Conservation (phyloP, 164 flowering plant species). For the Dillenia suffruticosa region DNA sequence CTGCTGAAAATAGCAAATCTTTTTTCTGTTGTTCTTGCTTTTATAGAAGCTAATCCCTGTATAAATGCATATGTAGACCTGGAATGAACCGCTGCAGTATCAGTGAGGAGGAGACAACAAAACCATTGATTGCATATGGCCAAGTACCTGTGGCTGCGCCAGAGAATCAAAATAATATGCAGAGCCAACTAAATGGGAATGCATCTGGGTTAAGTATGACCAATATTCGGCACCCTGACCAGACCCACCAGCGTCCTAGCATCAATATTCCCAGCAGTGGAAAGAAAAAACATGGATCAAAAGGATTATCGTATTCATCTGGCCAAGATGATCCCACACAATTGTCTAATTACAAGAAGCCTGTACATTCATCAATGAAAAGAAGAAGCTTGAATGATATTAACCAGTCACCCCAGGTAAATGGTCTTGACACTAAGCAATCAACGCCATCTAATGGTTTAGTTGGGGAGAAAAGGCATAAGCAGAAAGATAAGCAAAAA, state of each 20-base stretch:
- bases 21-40: no score
- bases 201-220: constrained; percentile 20
- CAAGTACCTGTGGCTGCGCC: constrained; percentile 24
- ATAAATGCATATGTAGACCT: constrained; percentile 47
- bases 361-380: constrained; percentile 32
- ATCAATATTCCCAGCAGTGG: constrained; percentile 3
- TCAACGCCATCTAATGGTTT: constrained; percentile 28
- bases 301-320: constrained; percentile 28
- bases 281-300: constrained; percentile 45
- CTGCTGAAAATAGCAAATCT: constrained; percentile 5
- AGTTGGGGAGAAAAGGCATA: constrained; percentile 28
- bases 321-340: constrained; percentile 16
- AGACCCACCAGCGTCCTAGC: constrained; percentile 8
- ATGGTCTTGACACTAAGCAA: constrained; percentile 25
- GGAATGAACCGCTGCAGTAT: constrained; percentile 75
- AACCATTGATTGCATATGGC: constrained; percentile 48
- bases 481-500: constrained; percentile 41
- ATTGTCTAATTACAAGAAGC: constrained; percentile 31
- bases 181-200: constrained; percentile 22
- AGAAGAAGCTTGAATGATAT: constrained; percentile 40
- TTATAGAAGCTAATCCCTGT: neutral
- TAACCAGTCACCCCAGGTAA: constrained; percentile 21
- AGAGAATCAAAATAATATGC: constrained; percentile 34
- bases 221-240: constrained; percentile 25
- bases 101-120: constrained; percentile 77